A percentile compares a stretch with the other conserved stretches of the same genome.
Evolutionary conservation across 2,329 filamentous ascomycete genomes (phyloP).

Genomic region (Fusarium continuum): DNA sequence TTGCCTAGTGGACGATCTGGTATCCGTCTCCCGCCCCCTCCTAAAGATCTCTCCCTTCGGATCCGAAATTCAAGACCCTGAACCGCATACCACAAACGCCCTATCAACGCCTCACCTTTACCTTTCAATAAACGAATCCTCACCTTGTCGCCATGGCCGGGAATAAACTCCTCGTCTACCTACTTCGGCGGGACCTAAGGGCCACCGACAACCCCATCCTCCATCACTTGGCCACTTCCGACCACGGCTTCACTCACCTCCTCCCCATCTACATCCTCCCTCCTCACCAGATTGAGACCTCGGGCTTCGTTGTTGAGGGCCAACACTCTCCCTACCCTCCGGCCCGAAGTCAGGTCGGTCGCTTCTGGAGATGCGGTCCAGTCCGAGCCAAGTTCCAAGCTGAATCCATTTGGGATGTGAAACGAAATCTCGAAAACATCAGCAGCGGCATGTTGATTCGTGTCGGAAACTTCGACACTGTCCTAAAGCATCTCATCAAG

Average conservation of each 20-base stretch:
- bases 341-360: constrained; percentile 70
- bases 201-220: constrained; percentile 79
- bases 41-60: constrained; percentile 4
- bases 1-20: constrained; percentile 11
- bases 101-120: neutral
- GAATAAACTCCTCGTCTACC: constrained; percentile 70
- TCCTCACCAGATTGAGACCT: constrained; percentile 76
- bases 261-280: constrained; percentile 76
- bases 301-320: constrained; percentile 71
- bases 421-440: constrained; percentile 65
- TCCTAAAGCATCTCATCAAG: constrained; percentile 66
- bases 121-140: neutral
- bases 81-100: neutral
- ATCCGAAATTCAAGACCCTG: neutral
- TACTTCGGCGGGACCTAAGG: constrained; percentile 77
- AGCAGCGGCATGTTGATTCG: constrained; percentile 71
- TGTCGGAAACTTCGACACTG: constrained; percentile 68
- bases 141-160: constrained; percentile 43
- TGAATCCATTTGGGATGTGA: constrained; percentile 78
- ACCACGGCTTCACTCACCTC: constrained; percentile 71
- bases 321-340: constrained; percentile 72
- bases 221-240: constrained; percentile 61
- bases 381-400: constrained; percentile 77
- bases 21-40: constrained; percentile 2
- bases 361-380: constrained; percentile 78